A percentile compares a stretch with the other conserved stretches of the same genome.
Evolutionary conservation across 73 alveolate species (phyloP).

Genomic region (Tetrahymena elliotti): DNA sequence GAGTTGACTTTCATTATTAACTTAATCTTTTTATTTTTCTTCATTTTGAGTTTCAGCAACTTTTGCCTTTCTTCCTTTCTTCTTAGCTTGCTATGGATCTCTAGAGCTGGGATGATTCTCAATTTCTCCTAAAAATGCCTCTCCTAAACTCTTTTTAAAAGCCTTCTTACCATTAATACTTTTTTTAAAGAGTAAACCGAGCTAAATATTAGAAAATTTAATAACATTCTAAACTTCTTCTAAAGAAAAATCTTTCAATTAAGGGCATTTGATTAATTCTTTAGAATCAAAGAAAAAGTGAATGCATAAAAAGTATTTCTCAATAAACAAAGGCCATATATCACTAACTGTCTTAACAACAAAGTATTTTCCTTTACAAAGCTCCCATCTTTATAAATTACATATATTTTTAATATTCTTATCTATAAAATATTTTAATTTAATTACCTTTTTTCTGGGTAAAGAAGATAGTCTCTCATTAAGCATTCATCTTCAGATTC

Average conservation of each 20-base stretch:
- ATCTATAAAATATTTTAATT: not conserved
- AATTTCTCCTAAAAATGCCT: slow-evolving; percentile 9
- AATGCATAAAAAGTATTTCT: slow-evolving; percentile 26
- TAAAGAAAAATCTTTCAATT: not conserved
- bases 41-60: not conserved
- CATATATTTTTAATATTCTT: not conserved
- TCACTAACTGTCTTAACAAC: slow-evolving; percentile 11
- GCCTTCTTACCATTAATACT: slow-evolving; percentile 46
- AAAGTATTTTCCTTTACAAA: slow-evolving; percentile 4
- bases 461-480: slow-evolving; percentile 47
- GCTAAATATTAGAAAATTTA: slow-evolving; percentile 35
- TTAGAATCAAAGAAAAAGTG: slow-evolving; percentile 39
- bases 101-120: not conserved
- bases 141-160: slow-evolving; percentile 47
- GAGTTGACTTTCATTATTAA: not conserved
- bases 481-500: slow-evolving; percentile 40
- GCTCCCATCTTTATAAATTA: not conserved
- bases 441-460: slow-evolving; percentile 15
- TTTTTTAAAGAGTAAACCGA: slow-evolving; percentile 50
- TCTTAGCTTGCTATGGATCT: not conserved
- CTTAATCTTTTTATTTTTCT: not conserved
- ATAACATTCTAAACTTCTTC: slow-evolving; percentile 8
- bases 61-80: not conserved
- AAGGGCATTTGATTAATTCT: slow-evolving; percentile 14
- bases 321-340: slow-evolving; percentile 44